Percentiles rank a stretch among this genome's conserved stretches.
phyloP scores from a whole-genome alignment of 1,284 basidiomycete species.

The Golubevia pallescens region DNA sequence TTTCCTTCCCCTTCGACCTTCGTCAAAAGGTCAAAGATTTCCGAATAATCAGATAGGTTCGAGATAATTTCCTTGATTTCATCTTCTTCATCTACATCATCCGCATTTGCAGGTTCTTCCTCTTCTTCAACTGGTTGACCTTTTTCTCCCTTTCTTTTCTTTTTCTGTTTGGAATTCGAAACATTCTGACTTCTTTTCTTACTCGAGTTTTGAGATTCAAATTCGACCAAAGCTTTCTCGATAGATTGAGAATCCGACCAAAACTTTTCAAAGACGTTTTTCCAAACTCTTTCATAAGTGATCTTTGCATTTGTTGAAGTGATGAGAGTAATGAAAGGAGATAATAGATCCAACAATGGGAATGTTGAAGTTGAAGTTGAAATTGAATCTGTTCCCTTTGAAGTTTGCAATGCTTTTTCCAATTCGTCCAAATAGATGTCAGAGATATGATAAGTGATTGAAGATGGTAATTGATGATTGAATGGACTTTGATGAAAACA shows the following conservation, averaged over 20 bases:
- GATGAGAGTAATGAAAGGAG: constrained; percentile 38
- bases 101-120: constrained; percentile 9
- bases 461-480: constrained; percentile 70
- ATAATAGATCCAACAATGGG: constrained; percentile 29
- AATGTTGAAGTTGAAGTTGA: constrained; percentile 2
- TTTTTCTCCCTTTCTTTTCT: not conserved
- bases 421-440: constrained; percentile 92
- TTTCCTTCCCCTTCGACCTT: not conserved
- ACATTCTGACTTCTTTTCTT: not conserved
- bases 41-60: not conserved
- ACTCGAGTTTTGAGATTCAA: not conserved
- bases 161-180: not conserved
- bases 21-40: not conserved
- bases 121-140: constrained; percentile 12
- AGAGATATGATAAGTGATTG: constrained; percentile 81
- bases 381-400: constrained; percentile 18
- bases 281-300: constrained; percentile 43
- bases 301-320: constrained; percentile 34
- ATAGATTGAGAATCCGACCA: constrained; percentile 26
- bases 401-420: constrained; percentile 72
- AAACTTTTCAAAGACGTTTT: constrained; percentile 36
- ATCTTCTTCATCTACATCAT: constrained; percentile 12
- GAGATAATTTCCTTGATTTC: constrained; percentile 9
- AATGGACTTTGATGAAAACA: constrained; percentile 51
- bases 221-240: constrained; percentile 3